Evolutionary conservation across 495 filamentous ascomycete genomes (phyloP), one percentile per base, ranked within the genome.

Genomic region (Talaromyces thailandensis): DNA sequence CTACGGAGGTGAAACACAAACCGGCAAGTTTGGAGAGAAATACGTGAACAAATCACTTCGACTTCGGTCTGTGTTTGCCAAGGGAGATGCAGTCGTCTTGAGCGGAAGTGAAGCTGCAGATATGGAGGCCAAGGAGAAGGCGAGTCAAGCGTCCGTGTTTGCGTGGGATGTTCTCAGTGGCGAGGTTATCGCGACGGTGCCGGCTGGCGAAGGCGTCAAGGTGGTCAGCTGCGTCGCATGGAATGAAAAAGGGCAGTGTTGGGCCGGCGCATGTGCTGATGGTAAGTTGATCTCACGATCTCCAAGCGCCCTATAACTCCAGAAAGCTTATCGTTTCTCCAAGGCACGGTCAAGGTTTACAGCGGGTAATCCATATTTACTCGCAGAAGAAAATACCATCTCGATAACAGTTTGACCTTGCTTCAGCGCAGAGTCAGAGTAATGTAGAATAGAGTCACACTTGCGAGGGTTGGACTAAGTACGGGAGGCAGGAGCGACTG

Each of bases 81-180:
- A 84, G 23, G 85, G 79, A 62, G 94, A 96, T 73, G 84, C 83
- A 40, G 88, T 85, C 35, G 90, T 95, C 8, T 68, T 98, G 23
- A 88, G 85, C 61, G 94, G 94, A n/a, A 88, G 89, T 65, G 93
- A 97, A 74, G 77, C 76, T 43, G 66, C 65, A 26, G 65, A 43
- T 6, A 69, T 58, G 2, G 66, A 72, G 0, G 71, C 74, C 31
- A 74, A 69, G 16, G 68, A 71, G 3, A 63, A 68, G 2, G 78
- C 86, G 61, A 87, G 86, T 8, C 81, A 85, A 66, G 77, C 77
- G 3, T 66, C 61, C 40, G 80, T 96, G 18, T 91, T 88, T 81
- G 90, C 86, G 12, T 98, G 93, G 91, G 93, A 96, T 81, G 70
- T 96, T n/a, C 66, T 96, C 56, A 88, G 79, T 43, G 93, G 92